phyloP scores from a whole-genome alignment of 2,329 filamentous ascomycete genomes.

The Dothistroma septosporum region DNA sequence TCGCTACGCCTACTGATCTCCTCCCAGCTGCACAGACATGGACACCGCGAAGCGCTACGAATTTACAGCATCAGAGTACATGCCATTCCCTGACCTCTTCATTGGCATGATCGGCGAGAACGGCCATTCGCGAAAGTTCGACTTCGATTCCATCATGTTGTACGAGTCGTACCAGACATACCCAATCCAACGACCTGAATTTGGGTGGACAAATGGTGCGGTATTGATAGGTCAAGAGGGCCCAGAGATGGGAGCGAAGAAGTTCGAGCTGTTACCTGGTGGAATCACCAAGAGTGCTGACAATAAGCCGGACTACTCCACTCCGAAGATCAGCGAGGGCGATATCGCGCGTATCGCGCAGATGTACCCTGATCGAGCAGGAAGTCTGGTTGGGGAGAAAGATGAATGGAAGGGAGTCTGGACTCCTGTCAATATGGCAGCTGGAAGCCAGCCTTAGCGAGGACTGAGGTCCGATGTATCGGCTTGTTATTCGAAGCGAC shows the following conservation, averaged over 20 bases:
- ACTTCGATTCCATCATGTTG: neutral
- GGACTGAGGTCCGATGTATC: neutral
- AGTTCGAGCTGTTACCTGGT: neutral
- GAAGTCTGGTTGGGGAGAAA: neutral
- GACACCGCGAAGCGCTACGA: neutral
- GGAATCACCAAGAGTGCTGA: neutral
- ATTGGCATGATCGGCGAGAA: neutral
- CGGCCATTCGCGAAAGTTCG: neutral
- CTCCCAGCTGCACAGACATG: neutral
- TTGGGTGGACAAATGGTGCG: neutral
- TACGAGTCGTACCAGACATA: slow-evolving; percentile 1
- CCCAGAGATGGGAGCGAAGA: neutral
- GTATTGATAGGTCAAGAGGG: neutral
- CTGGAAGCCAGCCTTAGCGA: neutral
- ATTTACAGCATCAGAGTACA: neutral
- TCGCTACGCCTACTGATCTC: neutral
- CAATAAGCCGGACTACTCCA: neutral
- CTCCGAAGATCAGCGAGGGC: neutral
- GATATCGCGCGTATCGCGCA: neutral
- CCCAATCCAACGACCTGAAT: neutral
- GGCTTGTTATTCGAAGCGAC: too few relatives aligned
- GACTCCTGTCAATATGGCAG: neutral
- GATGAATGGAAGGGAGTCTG: neutral
- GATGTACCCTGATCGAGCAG: neutral
- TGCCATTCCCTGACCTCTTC: neutral